These are phyloP conservation scores for Anisodus acutangulus DNA, from an alignment of 257 asterid species.

Conservation along the genomic window DNA sequence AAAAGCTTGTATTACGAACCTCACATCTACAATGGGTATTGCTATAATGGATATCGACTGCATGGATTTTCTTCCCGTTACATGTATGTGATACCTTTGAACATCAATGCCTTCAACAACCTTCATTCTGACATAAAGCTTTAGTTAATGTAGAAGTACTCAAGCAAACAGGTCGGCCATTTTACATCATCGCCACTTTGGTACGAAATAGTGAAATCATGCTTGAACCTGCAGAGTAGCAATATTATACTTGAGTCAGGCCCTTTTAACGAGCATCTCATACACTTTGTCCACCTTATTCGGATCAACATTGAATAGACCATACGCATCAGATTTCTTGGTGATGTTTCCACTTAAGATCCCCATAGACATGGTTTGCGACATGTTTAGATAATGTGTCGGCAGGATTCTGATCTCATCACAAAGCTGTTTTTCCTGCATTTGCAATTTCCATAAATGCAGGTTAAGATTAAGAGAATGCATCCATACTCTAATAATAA, in stretches of 20 bases:
- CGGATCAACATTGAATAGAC: constrained; percentile 76
- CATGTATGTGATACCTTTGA: not conserved
- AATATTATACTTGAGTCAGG: constrained; percentile 55
- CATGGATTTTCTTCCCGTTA: not conserved
- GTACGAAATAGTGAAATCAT: not conserved
- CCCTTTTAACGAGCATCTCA: constrained; percentile 86
- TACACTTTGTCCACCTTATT: constrained; percentile 82
- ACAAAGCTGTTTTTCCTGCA: constrained; percentile 90
- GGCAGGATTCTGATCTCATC: constrained; percentile 84
- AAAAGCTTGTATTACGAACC: not conserved
- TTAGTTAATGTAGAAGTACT: not conserved
- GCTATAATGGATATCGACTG: not conserved
- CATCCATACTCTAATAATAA: not conserved
- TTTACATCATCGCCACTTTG: not conserved
- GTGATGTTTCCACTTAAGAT: constrained; percentile 67
- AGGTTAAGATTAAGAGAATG: constrained; percentile 12
- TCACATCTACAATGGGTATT: not conserved
- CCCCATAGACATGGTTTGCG: constrained; percentile 72
- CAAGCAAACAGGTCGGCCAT: not conserved
- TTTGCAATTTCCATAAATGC: not conserved
- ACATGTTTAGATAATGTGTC: constrained; percentile 81
- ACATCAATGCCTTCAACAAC: not conserved
- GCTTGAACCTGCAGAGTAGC: constrained; percentile 12
- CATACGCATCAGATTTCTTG: constrained; percentile 81
- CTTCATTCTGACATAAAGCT: not conserved